Conservation (phyloP, 1,139 yeast species). For the Debaryomyces fabryi region DNA sequence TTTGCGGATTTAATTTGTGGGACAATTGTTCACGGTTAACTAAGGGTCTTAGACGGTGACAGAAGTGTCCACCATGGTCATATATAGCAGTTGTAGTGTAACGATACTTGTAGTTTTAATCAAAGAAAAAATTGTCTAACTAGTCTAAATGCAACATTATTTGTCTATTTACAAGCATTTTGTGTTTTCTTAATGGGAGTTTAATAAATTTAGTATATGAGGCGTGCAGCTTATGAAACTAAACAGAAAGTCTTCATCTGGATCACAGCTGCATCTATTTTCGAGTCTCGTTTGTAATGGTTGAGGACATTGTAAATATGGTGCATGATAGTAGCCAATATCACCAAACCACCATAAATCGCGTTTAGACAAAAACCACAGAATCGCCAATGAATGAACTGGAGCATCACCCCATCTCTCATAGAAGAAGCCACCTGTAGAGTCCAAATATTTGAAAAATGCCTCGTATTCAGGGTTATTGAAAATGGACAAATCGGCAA, state of each 20-base stretch:
- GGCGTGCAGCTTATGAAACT: conserved; percentile 35
- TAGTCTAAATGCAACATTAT: neutral
- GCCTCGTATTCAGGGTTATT: conserved; percentile 23
- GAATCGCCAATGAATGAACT: conserved; percentile 34
- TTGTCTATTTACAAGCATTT: neutral
- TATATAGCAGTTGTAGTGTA: neutral
- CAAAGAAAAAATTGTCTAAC: neutral
- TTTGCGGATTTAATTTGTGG: neutral
- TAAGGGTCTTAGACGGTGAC: neutral
- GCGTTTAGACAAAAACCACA: conserved; percentile 23
- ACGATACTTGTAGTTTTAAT: neutral
- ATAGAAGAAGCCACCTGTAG: conserved; percentile 39
- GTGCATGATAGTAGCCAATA: conserved; percentile 39
- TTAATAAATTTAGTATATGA: conserved; percentile 21
- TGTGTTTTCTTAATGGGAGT: neutral
- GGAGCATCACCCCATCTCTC: conserved; percentile 51
- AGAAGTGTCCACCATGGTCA: neutral
- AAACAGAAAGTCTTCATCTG: conserved; percentile 31
- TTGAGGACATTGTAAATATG: conserved; percentile 39
- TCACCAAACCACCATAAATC: conserved; percentile 37
- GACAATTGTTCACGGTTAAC: neutral
- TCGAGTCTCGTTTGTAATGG: conserved; percentile 16
- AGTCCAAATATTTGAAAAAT: conserved; percentile 32
- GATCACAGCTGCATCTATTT: conserved; percentile 36
- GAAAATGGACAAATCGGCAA: conserved; percentile 33